Evolutionary conservation across 768 basidiomycete genomes (phyloP), one percentile per base, ranked within the genome.

Genomic region (Podaxis carcinomalis): DNA sequence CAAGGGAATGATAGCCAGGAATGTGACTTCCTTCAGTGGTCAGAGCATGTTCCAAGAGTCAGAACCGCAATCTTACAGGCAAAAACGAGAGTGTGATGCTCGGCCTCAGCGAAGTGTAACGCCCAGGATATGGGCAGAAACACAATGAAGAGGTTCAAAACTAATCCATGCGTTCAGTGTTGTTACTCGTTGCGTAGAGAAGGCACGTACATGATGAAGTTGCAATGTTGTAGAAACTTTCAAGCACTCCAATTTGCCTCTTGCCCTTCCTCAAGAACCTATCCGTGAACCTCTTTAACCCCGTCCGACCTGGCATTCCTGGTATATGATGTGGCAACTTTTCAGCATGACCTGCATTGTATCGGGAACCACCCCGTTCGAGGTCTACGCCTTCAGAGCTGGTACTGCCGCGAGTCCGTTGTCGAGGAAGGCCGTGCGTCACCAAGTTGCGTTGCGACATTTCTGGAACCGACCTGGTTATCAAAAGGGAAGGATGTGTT

Each of bases 1-100:
- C 5, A 90, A 77, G 6, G 89, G 84, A 5, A 91, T 76, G 59
- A 90, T 86, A 4, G 83, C 75, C 51, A 88, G 73, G 68, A 89
- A 87, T 61, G 79, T 84, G 5, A 90, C 86, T 89, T 19, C 32
- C 6, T 25, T 27, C 1, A 37, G 37, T 59, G 23, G 37, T 54
- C 61, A 62, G 57, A 3, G 36, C n/a, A 2, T 19, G 19, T 27
- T 32, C 59, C 27, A 46, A 3, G 55, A 46, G 5, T 13, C 25
- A 21, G 32, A 70, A 16, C 16, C 11, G 10, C 4, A 14, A 56
- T 50, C 35, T 51, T 39, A 71, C 82, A 85, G 82, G 69, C 32
- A 76, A 67, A 64, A 85, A 87, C 7, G 78, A 78, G 9, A 69
- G 53, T n/a, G 63, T 65, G 61, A 71, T 65, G 21, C 67, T 62